These are phyloP conservation scores for Mortierella sp. DNA, from an alignment of 371 early-diverging fungal species.

Conservation along the genomic window DNA sequence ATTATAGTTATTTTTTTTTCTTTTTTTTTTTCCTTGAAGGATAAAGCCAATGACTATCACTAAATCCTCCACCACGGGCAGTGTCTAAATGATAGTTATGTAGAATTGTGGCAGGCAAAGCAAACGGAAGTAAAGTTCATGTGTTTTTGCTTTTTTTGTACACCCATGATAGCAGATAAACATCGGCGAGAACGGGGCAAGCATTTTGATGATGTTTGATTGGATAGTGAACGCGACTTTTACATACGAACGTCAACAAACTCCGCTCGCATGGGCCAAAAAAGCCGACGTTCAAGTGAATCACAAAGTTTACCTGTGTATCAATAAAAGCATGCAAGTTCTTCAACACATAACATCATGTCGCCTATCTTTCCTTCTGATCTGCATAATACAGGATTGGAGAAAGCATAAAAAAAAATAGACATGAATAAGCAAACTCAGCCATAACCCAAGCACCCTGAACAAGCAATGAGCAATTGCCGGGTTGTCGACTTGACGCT, in stretches of 20 bases:
- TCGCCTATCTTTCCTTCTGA: constrained; percentile 11
- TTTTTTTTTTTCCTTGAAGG: neutral
- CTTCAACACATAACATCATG: neutral
- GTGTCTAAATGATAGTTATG: too few species aligned
- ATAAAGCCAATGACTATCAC: too few species aligned
- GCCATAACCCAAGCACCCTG: neutral
- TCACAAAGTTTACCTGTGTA: neutral
- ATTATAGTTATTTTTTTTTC: constrained; percentile 8
- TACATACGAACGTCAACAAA: constrained; percentile 1
- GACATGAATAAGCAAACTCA: neutral
- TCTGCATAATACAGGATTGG: constrained; percentile 9
- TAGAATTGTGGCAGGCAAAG: too few species aligned
- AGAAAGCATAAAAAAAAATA: neutral
- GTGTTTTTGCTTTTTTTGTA: too few species aligned
- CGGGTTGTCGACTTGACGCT: neutral
- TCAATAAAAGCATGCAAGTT: constrained; percentile 6
- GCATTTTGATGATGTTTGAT: neutral
- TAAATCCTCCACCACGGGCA: too few species aligned
- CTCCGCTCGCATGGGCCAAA: neutral
- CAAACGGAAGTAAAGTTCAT: too few species aligned
- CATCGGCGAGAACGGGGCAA: neutral
- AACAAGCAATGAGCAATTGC: neutral
- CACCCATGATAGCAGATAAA: neutral
- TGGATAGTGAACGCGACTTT: neutral
- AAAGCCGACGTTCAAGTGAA: neutral